These are phyloP conservation scores for Hylodesmum podocarpum DNA, from an alignment of 306 rosid species.

Conservation along the genomic window DNA sequence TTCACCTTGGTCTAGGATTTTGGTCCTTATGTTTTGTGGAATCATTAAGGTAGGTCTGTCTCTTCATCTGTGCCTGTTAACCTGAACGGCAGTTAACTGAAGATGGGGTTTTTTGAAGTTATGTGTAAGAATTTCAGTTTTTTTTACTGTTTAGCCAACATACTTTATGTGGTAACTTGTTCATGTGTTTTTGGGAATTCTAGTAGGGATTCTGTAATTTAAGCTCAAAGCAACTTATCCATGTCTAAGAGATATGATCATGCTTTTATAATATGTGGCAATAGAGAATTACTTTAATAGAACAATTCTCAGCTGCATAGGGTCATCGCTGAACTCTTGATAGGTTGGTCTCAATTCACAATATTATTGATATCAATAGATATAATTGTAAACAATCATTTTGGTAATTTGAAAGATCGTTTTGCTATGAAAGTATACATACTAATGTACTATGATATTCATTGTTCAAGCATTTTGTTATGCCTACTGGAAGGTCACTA, in stretches of 20 bases:
- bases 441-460: not conserved
- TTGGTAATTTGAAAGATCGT: not conserved
- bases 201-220: not conserved
- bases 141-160: not conserved
- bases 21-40: not conserved
- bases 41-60: not conserved
- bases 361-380: not conserved
- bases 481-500: not conserved
- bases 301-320: not conserved
- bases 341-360: not conserved
- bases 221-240: not conserved
- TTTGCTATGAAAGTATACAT: not conserved
- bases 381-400: not conserved
- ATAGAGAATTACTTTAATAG: not conserved
- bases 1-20: not conserved
- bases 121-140: not conserved
- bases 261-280: not conserved
- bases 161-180: not conserved
- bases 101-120: not conserved
- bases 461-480: not conserved
- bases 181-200: not conserved
- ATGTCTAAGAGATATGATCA: not conserved
- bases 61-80: not conserved
- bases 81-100: not conserved
- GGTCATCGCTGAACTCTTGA: not conserved